Evolutionary conservation across 1,284 basidiomycete genomes (phyloP), one percentile per base, ranked within the genome.

Genomic region (Neotropicomus parvogracilis): DNA sequence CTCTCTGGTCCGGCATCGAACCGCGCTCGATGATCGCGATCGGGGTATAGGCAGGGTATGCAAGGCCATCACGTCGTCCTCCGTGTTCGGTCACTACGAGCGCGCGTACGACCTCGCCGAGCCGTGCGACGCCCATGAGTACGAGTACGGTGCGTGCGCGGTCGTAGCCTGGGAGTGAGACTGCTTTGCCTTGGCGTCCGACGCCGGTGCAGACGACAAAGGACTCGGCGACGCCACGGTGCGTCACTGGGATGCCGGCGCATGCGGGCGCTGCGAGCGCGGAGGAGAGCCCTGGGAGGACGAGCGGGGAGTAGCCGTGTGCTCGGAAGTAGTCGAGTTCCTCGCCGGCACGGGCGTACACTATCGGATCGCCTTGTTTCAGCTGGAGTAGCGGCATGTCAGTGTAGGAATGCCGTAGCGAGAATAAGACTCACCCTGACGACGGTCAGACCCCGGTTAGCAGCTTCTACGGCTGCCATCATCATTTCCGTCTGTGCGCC

Each of bases 301-400:
- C 81, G 36, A 90, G 73, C 2, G 86, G 81, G 54, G 92, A 85
- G 63, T 87, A 88, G 0, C 93, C 94, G 41, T 85, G 84, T 44
- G 80, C 70, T 12, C 92, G 81, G 79, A 97, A 95, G 66, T 89
- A 91, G 16, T 97, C 75, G 1, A 98, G 83, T 68, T 99, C 95
- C 65, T 98, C 95, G 11, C 94, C 94, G 0, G 89, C 90, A 19
- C 95, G 83, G 3, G 92, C 95, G 63, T 97, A 99, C 0, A 99
- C 83, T 26, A 90, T 88, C 1, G 95, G 95, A 66, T 98, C 95
- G 24, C 95, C 95, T 75, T 98, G 95, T 71, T 99, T 98, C 13
- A 99, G 77, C 80, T 89, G 45, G 16, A n/a, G 45, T 4, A n/a
- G 4, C 16, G 21, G 24, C 4, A n/a, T 50, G 32, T 52, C 3